These are phyloP conservation scores for Acacia pycnantha DNA, from an alignment of 331 rosid genomes.

Conservation along the genomic window DNA sequence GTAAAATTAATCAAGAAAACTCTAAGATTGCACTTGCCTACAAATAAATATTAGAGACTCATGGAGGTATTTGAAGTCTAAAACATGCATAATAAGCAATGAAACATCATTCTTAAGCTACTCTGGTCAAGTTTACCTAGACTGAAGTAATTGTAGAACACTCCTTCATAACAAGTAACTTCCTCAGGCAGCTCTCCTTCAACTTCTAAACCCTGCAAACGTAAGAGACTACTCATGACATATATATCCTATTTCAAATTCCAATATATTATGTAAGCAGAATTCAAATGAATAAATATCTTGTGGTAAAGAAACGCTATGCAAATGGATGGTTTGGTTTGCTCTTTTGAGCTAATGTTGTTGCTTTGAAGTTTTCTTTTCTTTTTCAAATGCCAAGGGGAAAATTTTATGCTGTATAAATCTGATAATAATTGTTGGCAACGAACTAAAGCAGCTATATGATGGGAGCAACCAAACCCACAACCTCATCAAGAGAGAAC, in stretches of 20 bases:
- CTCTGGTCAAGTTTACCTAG: constrained; percentile 52
- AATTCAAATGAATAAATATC: neutral
- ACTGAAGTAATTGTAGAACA: constrained; percentile 91
- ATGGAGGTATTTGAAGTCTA: neutral
- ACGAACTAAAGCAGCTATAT: constrained; percentile 11
- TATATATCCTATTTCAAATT: neutral
- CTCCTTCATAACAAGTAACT: constrained; percentile 70
- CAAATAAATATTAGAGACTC: neutral
- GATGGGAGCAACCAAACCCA: constrained; percentile 6
- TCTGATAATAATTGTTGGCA: neutral
- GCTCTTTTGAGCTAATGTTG: neutral
- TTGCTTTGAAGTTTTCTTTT: neutral
- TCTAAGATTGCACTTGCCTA: neutral
- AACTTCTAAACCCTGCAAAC: constrained; percentile 61
- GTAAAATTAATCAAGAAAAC: constrained; percentile 21
- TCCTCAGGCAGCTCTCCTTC: constrained; percentile 67
- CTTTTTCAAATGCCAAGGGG: neutral
- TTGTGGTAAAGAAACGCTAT: neutral
- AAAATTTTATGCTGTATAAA: neutral
- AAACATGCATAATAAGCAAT: neutral
- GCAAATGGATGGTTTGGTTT: neutral
- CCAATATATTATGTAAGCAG: neutral
- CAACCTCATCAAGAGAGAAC: constrained; percentile 71
- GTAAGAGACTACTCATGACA: constrained; percentile 27
- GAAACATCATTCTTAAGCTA: constrained; percentile 7